Conservation (phyloP, 345 rosid species). For the Dipteronia dyeriana region DNA sequence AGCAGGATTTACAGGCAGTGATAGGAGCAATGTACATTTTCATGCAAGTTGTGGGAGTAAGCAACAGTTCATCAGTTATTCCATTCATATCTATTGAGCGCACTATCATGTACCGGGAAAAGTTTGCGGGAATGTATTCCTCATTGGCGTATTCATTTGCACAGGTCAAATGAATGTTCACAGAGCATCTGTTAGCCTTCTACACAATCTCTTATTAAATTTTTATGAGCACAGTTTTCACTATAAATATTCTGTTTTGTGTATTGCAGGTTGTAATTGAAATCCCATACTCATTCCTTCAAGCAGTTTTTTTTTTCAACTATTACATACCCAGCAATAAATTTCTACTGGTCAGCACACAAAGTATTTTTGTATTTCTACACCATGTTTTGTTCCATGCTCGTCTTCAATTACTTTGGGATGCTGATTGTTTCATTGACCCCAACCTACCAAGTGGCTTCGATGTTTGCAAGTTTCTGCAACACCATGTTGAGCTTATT, state of each 20-base stretch:
- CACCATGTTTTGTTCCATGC: conserved; percentile 40
- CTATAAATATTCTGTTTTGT: background rate
- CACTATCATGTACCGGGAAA: conserved; percentile 55
- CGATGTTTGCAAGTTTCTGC: conserved; percentile 32
- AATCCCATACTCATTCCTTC: conserved; percentile 42
- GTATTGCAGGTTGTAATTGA: conserved; percentile 40
- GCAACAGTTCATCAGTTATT: conserved; percentile 45
- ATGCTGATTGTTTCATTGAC: conserved; percentile 49
- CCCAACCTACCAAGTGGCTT: conserved; percentile 39
- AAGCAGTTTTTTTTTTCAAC: conserved; percentile 35
- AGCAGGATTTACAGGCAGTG: conserved; percentile 55
- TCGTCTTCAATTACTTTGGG: conserved; percentile 48
- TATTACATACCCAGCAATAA: conserved; percentile 43
- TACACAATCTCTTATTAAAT: background rate
- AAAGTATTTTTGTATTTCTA: conserved; percentile 50
- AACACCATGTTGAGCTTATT: conserved; percentile 35
- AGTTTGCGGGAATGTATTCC: conserved; percentile 62
- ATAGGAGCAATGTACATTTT: conserved; percentile 48
- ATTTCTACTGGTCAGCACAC: conserved; percentile 38
- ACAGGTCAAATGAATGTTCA: conserved; percentile 42
- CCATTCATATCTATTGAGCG: conserved; percentile 48
- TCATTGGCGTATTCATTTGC: conserved; percentile 60
- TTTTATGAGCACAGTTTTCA: background rate
- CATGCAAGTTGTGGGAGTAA: conserved; percentile 38
- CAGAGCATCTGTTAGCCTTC: background rate